Conservation (phyloP, 768 basidiomycete species). For the Boletus sp. region DNA sequence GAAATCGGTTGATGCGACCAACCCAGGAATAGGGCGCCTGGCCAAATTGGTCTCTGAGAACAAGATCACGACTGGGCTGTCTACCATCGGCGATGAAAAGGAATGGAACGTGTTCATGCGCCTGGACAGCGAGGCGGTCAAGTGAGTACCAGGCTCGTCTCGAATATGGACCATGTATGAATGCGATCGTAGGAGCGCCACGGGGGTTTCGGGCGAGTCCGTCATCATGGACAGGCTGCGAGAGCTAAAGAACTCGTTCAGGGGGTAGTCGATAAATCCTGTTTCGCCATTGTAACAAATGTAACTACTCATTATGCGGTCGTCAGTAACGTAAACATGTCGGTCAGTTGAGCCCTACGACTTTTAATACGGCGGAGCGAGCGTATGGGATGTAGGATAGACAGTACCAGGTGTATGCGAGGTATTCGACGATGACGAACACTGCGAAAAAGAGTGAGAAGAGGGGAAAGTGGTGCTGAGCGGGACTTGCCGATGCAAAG, state of each 20-base stretch:
- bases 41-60: conserved; percentile 56
- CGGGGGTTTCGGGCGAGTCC: conserved; percentile 41
- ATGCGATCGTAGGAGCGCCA: conserved; percentile 44
- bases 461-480: neutral
- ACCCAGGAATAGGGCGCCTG: conserved; percentile 59
- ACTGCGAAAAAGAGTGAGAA: conserved; percentile 41
- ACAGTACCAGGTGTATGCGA: conserved; percentile 90
- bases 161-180: neutral
- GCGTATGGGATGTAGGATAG: conserved; percentile 92
- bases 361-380: conserved; percentile 64
- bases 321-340: too few relatives aligned
- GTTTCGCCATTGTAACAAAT: too few relatives aligned
- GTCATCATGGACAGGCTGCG: conserved; percentile 73
- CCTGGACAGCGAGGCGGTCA: conserved; percentile 56
- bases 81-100: conserved; percentile 92
- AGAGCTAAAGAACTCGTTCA: conserved; percentile 81
- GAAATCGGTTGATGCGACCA: conserved; percentile 58
- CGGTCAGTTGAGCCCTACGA: conserved; percentile 43
- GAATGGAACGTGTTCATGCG: conserved; percentile 97
- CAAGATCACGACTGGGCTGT: conserved; percentile 69
- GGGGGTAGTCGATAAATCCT: conserved; percentile 54
- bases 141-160: conserved; percentile 42
- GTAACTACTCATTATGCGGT: too few relatives aligned
- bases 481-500: conserved; percentile 58
- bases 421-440: conserved; percentile 88